Base-by-base conservation (phyloP, 2,329 filamentous ascomycete genomes). In the Lizonia empirigonia region DNA sequence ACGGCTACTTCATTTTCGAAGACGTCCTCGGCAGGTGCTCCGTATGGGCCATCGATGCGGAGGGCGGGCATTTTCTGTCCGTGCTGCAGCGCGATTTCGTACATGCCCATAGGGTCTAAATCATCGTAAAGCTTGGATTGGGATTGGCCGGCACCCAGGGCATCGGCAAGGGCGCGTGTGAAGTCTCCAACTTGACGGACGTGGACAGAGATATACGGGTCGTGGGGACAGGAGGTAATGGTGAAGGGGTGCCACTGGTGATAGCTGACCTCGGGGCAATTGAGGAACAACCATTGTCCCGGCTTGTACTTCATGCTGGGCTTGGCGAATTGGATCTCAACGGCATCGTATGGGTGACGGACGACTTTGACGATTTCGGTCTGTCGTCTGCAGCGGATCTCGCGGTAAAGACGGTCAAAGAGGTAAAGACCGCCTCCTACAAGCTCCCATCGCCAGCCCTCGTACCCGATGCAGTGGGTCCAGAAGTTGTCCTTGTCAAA, bases 211-310 rank as follows among this genome's bases (percentile, higher is more conserved):
- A 97, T 85, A 69, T 97, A 97, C 0, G 90, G 89, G 66, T 99
- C 94, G 69, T 91, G 94, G 5, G 94, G 94, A 76, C 94, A 99
- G 8, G 94, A 97, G 2, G 94, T 99, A 74, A 99, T 97, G 68
- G 94, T 99, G 73, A 97, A 99, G 1, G 94, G 94, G 76, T 99
- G 94, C 94, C 94, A 99, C 78, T 99, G 91, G 69, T 91, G 87
- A 64, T 82, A 84, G 59, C 91, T 96, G 45, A 99, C 85, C 6
- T 89, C 87, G 0, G 94, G 94, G 19, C 96, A 87, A 73, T 97
- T 93, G 53, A 99, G 82, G 80, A 97, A 97, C 29, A 97, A 85
- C 92, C 93, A 99, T 77, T 99, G 94, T 24, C 94, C 94, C 12
- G 94, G 89, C 82, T 96, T 97, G 85, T 99, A 99, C 69, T 86